Base-by-base conservation (phyloP, 169 alveolate genomes). In the Cryptosporidium ubiquitum region DNA sequence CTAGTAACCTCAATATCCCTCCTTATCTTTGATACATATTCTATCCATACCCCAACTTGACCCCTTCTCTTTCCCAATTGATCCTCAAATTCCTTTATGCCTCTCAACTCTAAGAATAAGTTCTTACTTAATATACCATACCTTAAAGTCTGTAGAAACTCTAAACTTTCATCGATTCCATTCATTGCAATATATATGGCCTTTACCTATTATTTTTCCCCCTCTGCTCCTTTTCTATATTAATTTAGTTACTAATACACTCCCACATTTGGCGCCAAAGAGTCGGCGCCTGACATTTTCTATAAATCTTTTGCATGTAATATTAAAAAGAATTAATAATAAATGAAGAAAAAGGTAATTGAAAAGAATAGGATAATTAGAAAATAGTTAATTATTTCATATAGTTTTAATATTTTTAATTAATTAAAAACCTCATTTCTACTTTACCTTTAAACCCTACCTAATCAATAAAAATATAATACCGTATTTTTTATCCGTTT, bases 21-120 rank as follows among this genome's bases (percentile, higher is more conserved):
- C 31, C 40, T 37, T 29, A 79, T 69, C 39, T 44, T 58, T 37
- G 73, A 61, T 10, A 64, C 40, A 79, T 79, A 79, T 16, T 79
- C 89, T 18, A 64, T 58, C 89, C 89, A 79, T 61, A 79, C 52
- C 1, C 64, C 75, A 37, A 61, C 18, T 12, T 79, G 55, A 23
- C 61, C 75, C 20, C 52, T 66, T 31, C 75, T 79, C 23, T 42
- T 79, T 7, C 66, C 47, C 23, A 79, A 14, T 47, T 79, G 75
- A 60, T 79, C 89, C 33, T 79, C 89, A 42, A 57, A 64, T 16
- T 29, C 64, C 18, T 33, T 79, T 29, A 79, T 14, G 35, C 75
- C 75, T 37, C n/a, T 64, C 49, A 35, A 42, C 23, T 23, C 66
- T 49, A 60, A 42, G 39, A 79, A 79, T 61, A 61, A 68, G 47